These are phyloP conservation scores for Delitschia confertaspora DNA, from an alignment of 495 filamentous ascomycete genomes.

Conservation along the genomic window DNA sequence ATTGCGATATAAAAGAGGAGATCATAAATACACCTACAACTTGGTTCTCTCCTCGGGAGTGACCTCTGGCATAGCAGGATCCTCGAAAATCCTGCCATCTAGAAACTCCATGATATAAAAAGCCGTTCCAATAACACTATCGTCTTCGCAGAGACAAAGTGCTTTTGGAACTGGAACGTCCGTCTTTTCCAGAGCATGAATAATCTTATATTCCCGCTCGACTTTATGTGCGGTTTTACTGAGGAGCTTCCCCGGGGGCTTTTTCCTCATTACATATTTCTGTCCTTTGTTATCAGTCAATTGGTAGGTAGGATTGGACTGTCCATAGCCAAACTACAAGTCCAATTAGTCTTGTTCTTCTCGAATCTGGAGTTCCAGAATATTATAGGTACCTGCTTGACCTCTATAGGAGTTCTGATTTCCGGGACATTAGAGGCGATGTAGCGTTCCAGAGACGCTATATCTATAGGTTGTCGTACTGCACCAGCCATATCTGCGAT, in stretches of 20 bases:
- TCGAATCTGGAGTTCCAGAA: not conserved
- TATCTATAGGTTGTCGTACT: constrained; percentile 81
- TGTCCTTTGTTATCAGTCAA: constrained; percentile 58
- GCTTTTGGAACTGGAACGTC: constrained; percentile 81
- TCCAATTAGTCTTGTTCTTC: not conserved
- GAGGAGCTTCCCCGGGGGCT: constrained; percentile 83
- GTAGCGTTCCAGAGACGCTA: constrained; percentile 67
- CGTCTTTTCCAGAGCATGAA: constrained; percentile 68
- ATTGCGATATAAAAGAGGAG: no score
- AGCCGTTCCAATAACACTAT: constrained; percentile 67
- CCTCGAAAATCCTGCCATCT: constrained; percentile 83
- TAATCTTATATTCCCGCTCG: constrained; percentile 87
- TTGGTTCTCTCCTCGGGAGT: constrained; percentile 55
- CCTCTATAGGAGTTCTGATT: constrained; percentile 69
- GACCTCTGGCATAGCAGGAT: constrained; percentile 72
- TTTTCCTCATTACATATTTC: constrained; percentile 85
- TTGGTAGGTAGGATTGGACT: constrained; percentile 95
- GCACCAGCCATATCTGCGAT: constrained; percentile 64
- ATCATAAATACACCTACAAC: constrained; percentile 40
- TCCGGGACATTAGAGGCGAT: constrained; percentile 63
- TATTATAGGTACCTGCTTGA: constrained; percentile 67
- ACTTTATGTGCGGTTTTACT: constrained; percentile 92
- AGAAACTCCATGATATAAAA: constrained; percentile 98
- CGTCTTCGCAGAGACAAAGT: constrained; percentile 79
- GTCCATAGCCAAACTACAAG: constrained; percentile 82